Percentiles rank a stretch among this genome's conserved stretches.
Conservation (phyloP, 768 basidiomycete genomes). For the Termitomyces titanicus region DNA sequence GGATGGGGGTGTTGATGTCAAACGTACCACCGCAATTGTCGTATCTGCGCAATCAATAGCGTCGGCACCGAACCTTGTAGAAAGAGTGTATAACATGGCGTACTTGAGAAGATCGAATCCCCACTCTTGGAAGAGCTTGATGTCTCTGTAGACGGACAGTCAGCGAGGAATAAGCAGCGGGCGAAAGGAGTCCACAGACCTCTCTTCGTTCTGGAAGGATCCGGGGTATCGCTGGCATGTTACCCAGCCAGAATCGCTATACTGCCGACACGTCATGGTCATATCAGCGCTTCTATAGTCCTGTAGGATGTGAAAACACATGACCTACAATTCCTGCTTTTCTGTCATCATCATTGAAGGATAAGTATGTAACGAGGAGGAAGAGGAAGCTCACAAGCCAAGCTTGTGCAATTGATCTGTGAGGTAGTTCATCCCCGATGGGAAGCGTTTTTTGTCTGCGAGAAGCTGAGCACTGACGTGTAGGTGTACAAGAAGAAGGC, state of each 20-base stretch:
- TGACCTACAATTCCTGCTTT: constrained; percentile 42
- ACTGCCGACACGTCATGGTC: constrained; percentile 30
- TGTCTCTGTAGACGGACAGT: constrained; percentile 35
- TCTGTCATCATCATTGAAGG: constrained; percentile 18
- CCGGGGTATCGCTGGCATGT: constrained; percentile 67
- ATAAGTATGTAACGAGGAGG: not conserved
- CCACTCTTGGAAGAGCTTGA: constrained; percentile 57
- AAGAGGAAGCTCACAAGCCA: constrained; percentile 41
- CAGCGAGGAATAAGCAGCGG: not conserved
- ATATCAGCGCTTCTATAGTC: too few relatives aligned
- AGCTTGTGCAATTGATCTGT: constrained; percentile 54
- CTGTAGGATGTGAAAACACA: not conserved
- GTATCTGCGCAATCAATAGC: constrained; percentile 34
- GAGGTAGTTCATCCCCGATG: constrained; percentile 52
- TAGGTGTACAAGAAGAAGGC: not conserved
- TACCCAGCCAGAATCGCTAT: constrained; percentile 63
- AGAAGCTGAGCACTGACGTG: not conserved
- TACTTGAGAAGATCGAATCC: constrained; percentile 70
- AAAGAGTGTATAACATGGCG: constrained; percentile 11
- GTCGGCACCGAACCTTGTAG: not conserved
- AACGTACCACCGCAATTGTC: constrained; percentile 51
- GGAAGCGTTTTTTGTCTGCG: constrained; percentile 37
- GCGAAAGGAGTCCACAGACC: not conserved
- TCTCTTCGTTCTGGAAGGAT: constrained; percentile 52
- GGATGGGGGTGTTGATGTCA: not conserved